Percentiles rank a stretch among this genome's conserved stretches.
Conservation (phyloP, 106 monocot species). For the Agapanthus africanus region DNA sequence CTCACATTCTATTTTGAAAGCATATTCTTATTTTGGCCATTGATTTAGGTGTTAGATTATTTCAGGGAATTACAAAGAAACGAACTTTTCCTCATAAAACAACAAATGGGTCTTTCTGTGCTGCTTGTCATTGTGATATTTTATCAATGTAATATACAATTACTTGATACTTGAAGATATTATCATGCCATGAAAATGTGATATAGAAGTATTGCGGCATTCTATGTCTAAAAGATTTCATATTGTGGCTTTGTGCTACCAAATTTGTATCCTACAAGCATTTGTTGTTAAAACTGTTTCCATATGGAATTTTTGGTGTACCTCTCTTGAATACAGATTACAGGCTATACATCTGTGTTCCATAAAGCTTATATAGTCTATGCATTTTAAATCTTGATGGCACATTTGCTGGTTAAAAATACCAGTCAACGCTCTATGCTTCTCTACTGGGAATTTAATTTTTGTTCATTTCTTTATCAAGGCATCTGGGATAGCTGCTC, state of each 20-base stretch:
- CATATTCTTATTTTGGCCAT: background rate
- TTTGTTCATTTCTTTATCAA: constrained; percentile 13
- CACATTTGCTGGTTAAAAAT: background rate
- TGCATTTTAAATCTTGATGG: background rate
- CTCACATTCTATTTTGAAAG: background rate
- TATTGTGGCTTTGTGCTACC: background rate
- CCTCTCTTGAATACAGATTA: background rate
- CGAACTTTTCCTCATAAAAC: background rate
- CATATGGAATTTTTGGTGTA: background rate
- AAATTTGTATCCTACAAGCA: background rate
- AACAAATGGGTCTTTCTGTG: background rate
- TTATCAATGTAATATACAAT: background rate
- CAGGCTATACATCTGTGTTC: background rate
- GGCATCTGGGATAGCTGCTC: constrained; percentile 90
- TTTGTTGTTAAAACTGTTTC: background rate
- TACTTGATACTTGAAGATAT: background rate
- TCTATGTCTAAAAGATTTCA: background rate
- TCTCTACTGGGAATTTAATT: background rate
- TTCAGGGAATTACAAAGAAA: background rate
- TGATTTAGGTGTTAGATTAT: background rate
- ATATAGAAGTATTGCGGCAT: background rate
- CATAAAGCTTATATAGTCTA: background rate
- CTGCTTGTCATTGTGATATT: background rate
- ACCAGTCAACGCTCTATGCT: no score
- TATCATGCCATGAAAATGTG: background rate